Conservation (phyloP, 306 rosid genomes). For the Vigna reflexopilosa region DNA sequence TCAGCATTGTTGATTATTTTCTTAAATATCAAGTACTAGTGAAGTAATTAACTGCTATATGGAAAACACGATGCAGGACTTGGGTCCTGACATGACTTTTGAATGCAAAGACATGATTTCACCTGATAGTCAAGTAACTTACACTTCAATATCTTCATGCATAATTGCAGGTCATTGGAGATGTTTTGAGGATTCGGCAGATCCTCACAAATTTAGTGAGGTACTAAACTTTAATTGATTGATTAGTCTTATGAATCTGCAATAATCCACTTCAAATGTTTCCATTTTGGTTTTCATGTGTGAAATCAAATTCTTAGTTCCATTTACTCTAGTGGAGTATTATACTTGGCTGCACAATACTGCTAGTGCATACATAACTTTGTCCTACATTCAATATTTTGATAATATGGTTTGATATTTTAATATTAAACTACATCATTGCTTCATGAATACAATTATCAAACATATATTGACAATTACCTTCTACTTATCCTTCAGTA, state of each 20-base stretch:
- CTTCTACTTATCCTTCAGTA: neutral
- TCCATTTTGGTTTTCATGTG: neutral
- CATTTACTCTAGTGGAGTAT: neutral
- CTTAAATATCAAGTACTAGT: neutral
- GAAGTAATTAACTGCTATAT: constrained; percentile 10
- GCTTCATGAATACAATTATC: neutral
- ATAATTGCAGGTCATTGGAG: constrained; percentile 82
- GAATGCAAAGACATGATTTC: constrained; percentile 18
- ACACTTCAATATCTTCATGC: constrained; percentile 29
- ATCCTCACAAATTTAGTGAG: constrained; percentile 95
- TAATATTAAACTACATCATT: neutral
- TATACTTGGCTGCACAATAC: neutral
- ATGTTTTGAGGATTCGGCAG: constrained; percentile 95
- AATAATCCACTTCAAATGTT: neutral
- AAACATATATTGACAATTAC: neutral
- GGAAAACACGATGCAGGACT: constrained; percentile 7
- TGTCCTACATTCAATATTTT: neutral
- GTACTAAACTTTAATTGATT: constrained; percentile 42
- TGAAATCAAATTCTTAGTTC: neutral
- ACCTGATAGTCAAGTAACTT: neutral
- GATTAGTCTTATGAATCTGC: neutral
- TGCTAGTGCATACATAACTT: neutral
- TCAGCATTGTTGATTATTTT: constrained; percentile 1
- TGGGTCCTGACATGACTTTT: neutral
- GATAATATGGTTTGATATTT: neutral